Evolutionary conservation across 2,329 filamentous ascomycete genomes (phyloP).

Genomic region (Xenoacremonium recifei): DNA sequence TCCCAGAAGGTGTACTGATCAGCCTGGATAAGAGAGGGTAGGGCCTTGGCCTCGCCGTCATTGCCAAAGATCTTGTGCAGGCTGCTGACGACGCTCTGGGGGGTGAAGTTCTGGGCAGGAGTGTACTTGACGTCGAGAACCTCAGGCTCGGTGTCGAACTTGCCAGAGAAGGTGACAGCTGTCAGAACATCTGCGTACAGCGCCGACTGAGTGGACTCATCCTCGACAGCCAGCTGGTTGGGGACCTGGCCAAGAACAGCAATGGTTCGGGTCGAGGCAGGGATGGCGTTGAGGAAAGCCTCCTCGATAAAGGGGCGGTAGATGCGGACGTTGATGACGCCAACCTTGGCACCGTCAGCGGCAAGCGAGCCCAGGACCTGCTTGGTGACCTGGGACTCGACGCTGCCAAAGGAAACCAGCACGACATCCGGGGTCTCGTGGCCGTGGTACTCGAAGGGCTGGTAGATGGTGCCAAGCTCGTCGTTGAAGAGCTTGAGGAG

Average conservation of each 20-base stretch:
- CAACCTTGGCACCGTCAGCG: slow-evolving; percentile 72
- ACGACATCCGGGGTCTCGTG: slow-evolving; percentile 78
- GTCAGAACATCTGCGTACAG: slow-evolving; percentile 92
- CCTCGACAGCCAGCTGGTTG: slow-evolving; percentile 69
- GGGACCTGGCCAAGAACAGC: slow-evolving; percentile 87
- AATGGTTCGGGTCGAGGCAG: slow-evolving; percentile 71
- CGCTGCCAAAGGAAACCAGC: slow-evolving; percentile 87
- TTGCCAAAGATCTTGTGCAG: slow-evolving; percentile 52
- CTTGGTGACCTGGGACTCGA: slow-evolving; percentile 81
- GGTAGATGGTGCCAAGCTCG: slow-evolving; percentile 90
- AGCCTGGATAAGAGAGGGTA: slow-evolving; percentile 51
- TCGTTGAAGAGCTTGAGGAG: slow-evolving; percentile 77
- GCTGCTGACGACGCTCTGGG: slow-evolving; percentile 50
- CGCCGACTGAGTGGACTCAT: slow-evolving; percentile 75
- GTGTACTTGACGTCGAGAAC: slow-evolving; percentile 90
- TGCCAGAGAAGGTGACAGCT: slow-evolving; percentile 74
- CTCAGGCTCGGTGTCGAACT: slow-evolving; percentile 59
- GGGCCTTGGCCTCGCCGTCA: slow-evolving; percentile 48
- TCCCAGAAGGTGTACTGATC: slow-evolving; percentile 96
- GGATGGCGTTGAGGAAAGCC: slow-evolving; percentile 80
- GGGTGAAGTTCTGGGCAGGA: slow-evolving; percentile 58
- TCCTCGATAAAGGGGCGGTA: slow-evolving; percentile 96
- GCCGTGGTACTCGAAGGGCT: slow-evolving; percentile 90
- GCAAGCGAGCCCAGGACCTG: slow-evolving; percentile 76
- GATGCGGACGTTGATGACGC: slow-evolving; percentile 86